Conservation (phyloP, 257 asterid genomes). For the Agastache rugosa region DNA sequence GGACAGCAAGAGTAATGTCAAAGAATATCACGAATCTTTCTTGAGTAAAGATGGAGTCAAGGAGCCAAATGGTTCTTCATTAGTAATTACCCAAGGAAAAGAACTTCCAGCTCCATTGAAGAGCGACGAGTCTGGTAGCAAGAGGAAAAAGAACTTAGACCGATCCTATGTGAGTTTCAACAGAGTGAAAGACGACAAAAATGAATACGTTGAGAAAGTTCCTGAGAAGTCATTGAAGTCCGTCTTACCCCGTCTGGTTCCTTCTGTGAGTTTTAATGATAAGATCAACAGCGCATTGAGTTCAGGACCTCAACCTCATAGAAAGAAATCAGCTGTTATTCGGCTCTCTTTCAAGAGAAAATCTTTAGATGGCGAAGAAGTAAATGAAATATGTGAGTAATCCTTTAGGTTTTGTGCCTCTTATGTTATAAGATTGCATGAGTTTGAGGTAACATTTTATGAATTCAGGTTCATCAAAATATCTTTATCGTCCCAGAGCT, state of each 20-base stretch:
- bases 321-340: conserved; percentile 74
- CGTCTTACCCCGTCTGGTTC: conserved; percentile 68
- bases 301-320: conserved; percentile 58
- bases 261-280: conserved; percentile 77
- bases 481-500: conserved; percentile 81
- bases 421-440: neutral
- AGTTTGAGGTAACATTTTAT: conserved; percentile 25
- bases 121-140: conserved; percentile 48
- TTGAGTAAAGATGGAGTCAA: conserved; percentile 48
- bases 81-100: conserved; percentile 44
- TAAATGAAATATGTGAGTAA: conserved; percentile 59
- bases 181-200: conserved; percentile 51
- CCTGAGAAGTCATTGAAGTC: conserved; percentile 64
- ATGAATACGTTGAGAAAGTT: conserved; percentile 55
- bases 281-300: conserved; percentile 50
- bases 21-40: conserved; percentile 55
- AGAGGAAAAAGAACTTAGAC: conserved; percentile 59
- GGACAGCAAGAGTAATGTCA: conserved; percentile 56
- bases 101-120: conserved; percentile 45
- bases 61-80: conserved; percentile 53
- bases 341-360: conserved; percentile 82
- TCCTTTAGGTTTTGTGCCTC: neutral
- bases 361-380: conserved; percentile 74
- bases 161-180: conserved; percentile 62
- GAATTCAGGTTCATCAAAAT: conserved; percentile 70